Evolutionary conservation across 2,329 filamentous ascomycete species (phyloP), one percentile per base, ranked within the genome.

Genomic region (Helicocarpus griseus): DNA sequence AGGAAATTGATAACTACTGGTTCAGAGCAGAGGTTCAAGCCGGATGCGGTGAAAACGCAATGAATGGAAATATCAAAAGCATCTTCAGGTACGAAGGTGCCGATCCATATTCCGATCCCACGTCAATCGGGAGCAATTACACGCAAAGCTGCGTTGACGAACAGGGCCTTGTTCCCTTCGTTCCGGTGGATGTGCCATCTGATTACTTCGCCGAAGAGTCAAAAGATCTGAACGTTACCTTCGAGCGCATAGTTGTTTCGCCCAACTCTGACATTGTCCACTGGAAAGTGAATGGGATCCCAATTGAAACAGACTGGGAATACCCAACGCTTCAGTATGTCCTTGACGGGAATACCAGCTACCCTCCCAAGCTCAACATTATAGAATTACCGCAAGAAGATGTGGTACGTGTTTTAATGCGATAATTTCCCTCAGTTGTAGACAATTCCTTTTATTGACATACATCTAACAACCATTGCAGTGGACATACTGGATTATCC

Each of bases 401-500:
- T 17, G 55, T 59, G 53, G 54, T 58, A 52, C 11, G 31, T 39
- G 21, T 45, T 29, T 4, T 8, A 1, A 11, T 26, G 5, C 6
- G 26, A n/a, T n/a, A 28, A 11, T 31, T 13, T 28, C 19, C 14
- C 26, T 29, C 9, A 17, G 17, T 41, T 40, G 13, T 33, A 5
- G 43, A 41, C 21, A 31, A 38, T 22, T 21, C 31, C 13, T 7
- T 46, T 7, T 38, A 11, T 35, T 40, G 31, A 9, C 35, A 8
- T n/a, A 47, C 52, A 21, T 29, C 43, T 29, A 54, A 51, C 57
- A 45, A 53, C 57, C 19, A 4, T 22, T 26, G 19, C 22, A 60
- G 53, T 75, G 72, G 74, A 73, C 71, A 28, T 71, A 73, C 54
- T 77, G 72, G 73, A 69, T 72, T 53, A 72, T 77, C 45, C 72